Evolutionary conservation across 2,329 filamentous ascomycete genomes (phyloP).

Genomic region (Arthrobotrys iridis): DNA sequence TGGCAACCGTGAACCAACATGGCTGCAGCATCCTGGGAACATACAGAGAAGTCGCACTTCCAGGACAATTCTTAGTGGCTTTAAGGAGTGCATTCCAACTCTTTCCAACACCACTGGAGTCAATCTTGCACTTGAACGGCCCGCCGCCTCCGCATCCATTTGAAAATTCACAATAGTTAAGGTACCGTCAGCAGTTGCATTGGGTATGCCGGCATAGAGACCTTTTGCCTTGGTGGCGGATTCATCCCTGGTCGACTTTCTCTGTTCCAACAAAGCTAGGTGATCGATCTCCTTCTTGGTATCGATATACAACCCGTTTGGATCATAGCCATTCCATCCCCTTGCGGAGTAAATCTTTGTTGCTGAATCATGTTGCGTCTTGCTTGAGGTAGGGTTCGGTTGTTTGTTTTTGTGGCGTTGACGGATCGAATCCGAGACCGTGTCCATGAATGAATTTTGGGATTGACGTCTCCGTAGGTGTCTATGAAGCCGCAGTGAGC

Average conservation of each 20-base stretch:
- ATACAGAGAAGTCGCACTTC: too few species aligned
- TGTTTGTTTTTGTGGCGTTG: neutral
- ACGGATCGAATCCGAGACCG: neutral
- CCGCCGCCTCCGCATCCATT: slow-evolving; percentile 4
- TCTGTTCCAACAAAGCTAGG: neutral
- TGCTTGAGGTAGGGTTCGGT: neutral
- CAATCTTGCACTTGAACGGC: slow-evolving; percentile 16
- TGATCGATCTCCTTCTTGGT: neutral
- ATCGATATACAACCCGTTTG: neutral
- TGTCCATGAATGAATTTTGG: neutral
- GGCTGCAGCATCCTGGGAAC: neutral
- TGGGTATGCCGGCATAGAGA: neutral
- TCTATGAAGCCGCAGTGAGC: slow-evolving; percentile 14
- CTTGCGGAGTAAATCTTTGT: too few species aligned
- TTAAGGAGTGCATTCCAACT: neutral
- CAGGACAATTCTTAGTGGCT: neutral
- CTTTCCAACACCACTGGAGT: neutral
- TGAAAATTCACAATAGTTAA: neutral
- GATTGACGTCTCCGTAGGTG: neutral
- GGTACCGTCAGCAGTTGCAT: neutral
- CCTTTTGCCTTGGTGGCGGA: neutral
- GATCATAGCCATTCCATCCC: neutral
- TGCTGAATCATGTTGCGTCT: too few species aligned
- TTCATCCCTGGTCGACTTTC: neutral
- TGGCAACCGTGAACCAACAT: neutral